Conservation (phyloP, 139 green algal species). For the Limnomonas spitsbergensis region DNA sequence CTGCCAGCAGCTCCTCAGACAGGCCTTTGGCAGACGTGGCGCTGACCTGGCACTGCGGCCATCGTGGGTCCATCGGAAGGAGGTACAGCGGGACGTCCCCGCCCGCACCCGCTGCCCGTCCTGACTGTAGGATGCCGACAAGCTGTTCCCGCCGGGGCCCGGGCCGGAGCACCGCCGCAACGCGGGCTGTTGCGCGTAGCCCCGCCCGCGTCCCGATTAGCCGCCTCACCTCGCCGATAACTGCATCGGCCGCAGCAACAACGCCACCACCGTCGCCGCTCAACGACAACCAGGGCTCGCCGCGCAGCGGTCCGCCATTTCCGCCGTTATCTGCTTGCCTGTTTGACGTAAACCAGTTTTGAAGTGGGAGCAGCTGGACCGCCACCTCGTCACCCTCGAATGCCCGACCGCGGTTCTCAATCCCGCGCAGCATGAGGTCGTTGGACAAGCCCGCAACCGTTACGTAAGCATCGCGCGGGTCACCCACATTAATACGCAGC, state of each 20-base stretch:
- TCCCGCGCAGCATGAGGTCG: slow-evolving; percentile 61
- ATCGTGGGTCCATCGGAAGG: slow-evolving; percentile 60
- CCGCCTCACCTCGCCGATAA: not conserved
- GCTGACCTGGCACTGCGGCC: slow-evolving; percentile 39
- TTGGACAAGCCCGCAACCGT: slow-evolving; percentile 57
- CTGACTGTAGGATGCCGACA: slow-evolving; percentile 68
- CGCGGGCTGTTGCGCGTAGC: slow-evolving; percentile 46
- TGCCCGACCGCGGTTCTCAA: slow-evolving; percentile 55
- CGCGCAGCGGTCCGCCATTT: not conserved
- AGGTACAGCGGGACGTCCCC: slow-evolving; percentile 42
- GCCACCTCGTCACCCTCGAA: slow-evolving; percentile 85
- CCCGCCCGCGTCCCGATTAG: not conserved
- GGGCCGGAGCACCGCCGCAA: slow-evolving; percentile 69
- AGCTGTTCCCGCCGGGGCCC: slow-evolving; percentile 57
- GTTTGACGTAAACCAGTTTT: slow-evolving; percentile 36
- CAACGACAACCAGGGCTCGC: not conserved
- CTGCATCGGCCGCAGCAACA: not conserved
- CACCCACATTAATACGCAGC: slow-evolving; percentile 12
- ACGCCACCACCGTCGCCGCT: too few species aligned
- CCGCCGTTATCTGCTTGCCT: not conserved
- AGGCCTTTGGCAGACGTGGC: not conserved
- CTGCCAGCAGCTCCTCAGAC: not conserved
- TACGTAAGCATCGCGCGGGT: slow-evolving; percentile 53
- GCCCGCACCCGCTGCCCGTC: not conserved
- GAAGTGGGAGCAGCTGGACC: slow-evolving; percentile 54